Evolutionary conservation across 1,284 basidiomycete species (phyloP), one percentile per base, ranked within the genome.

Genomic region (Ustilago vetiveriae): DNA sequence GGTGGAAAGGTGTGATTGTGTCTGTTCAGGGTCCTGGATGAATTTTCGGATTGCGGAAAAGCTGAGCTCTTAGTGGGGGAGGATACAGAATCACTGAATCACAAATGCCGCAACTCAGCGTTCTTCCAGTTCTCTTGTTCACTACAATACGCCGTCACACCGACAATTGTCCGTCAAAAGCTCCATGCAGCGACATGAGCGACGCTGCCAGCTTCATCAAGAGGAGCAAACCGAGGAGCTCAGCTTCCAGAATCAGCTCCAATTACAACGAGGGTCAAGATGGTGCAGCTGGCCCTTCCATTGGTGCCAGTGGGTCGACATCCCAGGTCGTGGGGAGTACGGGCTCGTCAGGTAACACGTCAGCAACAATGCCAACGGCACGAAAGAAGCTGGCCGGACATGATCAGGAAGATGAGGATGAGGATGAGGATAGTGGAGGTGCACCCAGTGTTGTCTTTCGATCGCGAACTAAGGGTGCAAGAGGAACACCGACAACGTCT

Each of bases 141-240:
- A n/a, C n/a, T n/a, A n/a, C 29, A 35, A 8, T 37, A 6, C 21
- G 3, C 6, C 27, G 3, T 23, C 37, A 41, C 22, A 23, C 32
- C 26, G 3, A 1, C 4, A 19, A 9, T 26, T 9, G 10, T 14
- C 10, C 16, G 24, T 17, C 17, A 7, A 2, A 21, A 11, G 7
- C 27, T 17, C 24, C 22, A 41, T 16, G 32, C 9, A 19, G 4
- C 32, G 23, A 13, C 11, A 62, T 62, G 59, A 56, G 48, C 44
- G 45, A 46, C 21, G 49, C 44, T 4, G 42, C 51, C 8, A 53
- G 54, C 26, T 68, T 68, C 38, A 50, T 68, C 37, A 68, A 68
- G 49, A 52, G 54, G 21, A 54, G 46, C 45, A 67, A 57, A 36
- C 64, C 56, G 13, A 48, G 52, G 11, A 49, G 43, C 36, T 55